Conservation (phyloP, 495 filamentous ascomycete species). For the Penicillium riverlandense region DNA sequence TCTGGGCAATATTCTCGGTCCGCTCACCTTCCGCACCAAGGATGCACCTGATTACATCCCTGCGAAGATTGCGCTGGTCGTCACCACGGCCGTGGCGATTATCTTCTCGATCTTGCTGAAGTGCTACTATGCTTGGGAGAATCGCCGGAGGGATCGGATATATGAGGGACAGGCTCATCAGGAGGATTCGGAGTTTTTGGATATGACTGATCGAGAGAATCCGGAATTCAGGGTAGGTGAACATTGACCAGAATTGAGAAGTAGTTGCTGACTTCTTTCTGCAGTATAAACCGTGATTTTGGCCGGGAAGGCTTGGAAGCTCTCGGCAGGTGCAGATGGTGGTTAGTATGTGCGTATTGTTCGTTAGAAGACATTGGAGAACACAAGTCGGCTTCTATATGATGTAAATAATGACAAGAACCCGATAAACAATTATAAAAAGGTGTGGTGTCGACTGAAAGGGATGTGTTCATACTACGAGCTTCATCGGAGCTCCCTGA, state of each 20-base stretch:
- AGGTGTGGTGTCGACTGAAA: too few species aligned
- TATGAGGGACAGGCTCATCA: slow-evolving; percentile 7
- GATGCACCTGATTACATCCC: slow-evolving; percentile 45
- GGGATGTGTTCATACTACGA: too few species aligned
- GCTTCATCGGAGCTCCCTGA: too few species aligned
- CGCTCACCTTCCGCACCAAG: slow-evolving; percentile 42
- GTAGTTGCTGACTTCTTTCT: slow-evolving; percentile 1
- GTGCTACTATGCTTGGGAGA: slow-evolving; percentile 40
- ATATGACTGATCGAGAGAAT: slow-evolving; percentile 33
- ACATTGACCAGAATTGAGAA: slow-evolving; percentile 17
- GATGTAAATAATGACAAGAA: too few species aligned
- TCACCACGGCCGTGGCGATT: slow-evolving; percentile 34
- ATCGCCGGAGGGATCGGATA: slow-evolving; percentile 26
- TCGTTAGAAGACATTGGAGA: too few species aligned
- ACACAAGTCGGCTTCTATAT: too few species aligned
- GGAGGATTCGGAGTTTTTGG: slow-evolving; percentile 25
- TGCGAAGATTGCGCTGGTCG: slow-evolving; percentile 55
- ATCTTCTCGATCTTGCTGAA: slow-evolving; percentile 27
- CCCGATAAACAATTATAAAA: too few species aligned
- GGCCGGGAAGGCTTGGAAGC: too few species aligned
- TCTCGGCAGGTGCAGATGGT: too few species aligned
- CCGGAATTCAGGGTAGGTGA: slow-evolving; percentile 21
- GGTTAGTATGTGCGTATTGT: too few species aligned
- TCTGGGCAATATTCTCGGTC: slow-evolving; percentile 53
- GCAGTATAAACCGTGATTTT: slow-evolving; percentile 9